Percentiles rank a stretch among this genome's conserved stretches.
Evolutionary conservation across 805 yeast genomes (phyloP).

Genomic region (Huiozyma naganishii): DNA sequence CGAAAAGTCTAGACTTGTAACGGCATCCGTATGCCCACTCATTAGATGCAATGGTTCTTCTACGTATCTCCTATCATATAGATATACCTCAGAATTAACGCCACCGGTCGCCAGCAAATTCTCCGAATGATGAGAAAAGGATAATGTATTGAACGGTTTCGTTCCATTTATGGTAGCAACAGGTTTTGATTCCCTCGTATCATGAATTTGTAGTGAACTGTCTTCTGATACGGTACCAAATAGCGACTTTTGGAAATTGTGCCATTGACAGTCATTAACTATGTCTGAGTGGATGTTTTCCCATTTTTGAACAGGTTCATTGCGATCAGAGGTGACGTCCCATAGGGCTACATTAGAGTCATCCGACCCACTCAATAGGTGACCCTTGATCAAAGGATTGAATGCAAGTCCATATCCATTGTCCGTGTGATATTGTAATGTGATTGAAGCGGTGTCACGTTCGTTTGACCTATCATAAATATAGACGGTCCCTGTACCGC

Average conservation of each 20-base stretch:
- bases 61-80: conserved; percentile 52
- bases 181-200: conserved; percentile 32
- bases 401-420: conserved; percentile 73
- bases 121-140: conserved; percentile 52
- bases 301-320: conserved; percentile 16
- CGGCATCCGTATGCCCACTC: conserved; percentile 69
- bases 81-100: conserved; percentile 50
- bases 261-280: conserved; percentile 74
- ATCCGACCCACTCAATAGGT: conserved; percentile 52
- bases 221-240: conserved; percentile 76
- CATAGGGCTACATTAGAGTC: conserved; percentile 55
- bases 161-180: conserved; percentile 20
- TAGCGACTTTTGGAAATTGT: conserved; percentile 35
- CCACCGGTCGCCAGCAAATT: conserved; percentile 62
- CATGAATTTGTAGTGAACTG: conserved; percentile 42
- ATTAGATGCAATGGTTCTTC: conserved; percentile 49
- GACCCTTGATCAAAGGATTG: conserved; percentile 40
- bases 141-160: conserved; percentile 46
- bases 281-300: conserved; percentile 38
- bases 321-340: conserved; percentile 30
- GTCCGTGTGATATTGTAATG: conserved; percentile 42
- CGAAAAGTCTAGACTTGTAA: conserved; percentile 67
- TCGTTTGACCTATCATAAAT: conserved; percentile 35
- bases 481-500: conserved; percentile 52
- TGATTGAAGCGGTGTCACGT: conserved; percentile 24